Evolutionary conservation across 176 grass and related monocot genomes (phyloP).

Genomic region (Sorghum bicolor): DNA sequence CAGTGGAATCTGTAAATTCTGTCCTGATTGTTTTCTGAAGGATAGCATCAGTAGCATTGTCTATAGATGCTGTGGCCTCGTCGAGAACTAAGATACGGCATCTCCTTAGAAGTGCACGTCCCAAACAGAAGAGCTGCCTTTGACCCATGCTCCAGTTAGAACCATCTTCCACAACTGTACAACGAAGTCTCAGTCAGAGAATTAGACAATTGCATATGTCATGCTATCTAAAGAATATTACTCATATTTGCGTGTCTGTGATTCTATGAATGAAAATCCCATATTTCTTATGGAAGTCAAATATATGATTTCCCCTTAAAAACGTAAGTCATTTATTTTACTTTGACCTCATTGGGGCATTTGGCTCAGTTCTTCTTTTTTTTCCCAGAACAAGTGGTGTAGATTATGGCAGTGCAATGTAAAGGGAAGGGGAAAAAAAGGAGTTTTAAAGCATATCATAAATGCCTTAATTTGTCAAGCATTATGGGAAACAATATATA

Average conservation of each 20-base stretch:
- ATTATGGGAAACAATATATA: neutral
- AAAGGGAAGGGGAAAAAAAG: too few species aligned
- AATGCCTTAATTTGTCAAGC: neutral
- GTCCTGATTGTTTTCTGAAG: conserved; percentile 84
- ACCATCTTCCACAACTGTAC: conserved; percentile 77
- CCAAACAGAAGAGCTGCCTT: conserved; percentile 91
- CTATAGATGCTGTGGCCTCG: conserved; percentile 84
- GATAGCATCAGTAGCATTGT: conserved; percentile 84
- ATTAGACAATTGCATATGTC: neutral
- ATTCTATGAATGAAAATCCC: neutral
- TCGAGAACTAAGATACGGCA: conserved; percentile 78
- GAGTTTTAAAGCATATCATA: too few species aligned
- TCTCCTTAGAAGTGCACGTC: conserved; percentile 70
- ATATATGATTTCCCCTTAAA: neutral
- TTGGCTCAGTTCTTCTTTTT: neutral
- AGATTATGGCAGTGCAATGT: neutral
- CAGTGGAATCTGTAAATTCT: conserved; percentile 76
- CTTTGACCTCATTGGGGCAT: neutral
- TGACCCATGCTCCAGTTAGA: conserved; percentile 99
- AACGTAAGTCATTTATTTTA: neutral
- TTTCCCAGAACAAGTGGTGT: neutral
- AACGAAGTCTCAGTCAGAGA: neutral
- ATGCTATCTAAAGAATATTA: neutral
- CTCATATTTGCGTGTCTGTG: neutral
- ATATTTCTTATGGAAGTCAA: neutral